phyloP scores from a whole-genome alignment of 805 yeast genomes.

The Barnettozyma californica region DNA sequence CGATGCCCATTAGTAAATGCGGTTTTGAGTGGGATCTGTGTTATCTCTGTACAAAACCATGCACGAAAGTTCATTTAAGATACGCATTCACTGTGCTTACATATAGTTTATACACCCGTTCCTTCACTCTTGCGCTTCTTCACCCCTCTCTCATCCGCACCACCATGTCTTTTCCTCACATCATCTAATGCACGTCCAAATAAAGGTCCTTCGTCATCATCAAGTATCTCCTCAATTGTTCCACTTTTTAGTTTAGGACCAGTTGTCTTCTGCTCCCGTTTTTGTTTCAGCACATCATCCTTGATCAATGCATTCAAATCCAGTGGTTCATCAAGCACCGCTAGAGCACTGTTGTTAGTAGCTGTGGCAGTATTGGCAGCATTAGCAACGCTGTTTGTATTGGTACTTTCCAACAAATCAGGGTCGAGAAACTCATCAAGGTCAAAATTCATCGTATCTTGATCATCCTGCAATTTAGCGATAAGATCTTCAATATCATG shows the following conservation, averaged over 20 bases:
- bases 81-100: not conserved
- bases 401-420: not conserved
- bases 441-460: not conserved
- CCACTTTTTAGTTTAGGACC: not conserved
- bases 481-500: conserved; percentile 3
- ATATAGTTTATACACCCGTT: not conserved
- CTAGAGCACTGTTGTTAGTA: not conserved
- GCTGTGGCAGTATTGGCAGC: not conserved
- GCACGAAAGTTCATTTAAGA: too few species aligned
- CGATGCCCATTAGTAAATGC: too few species aligned
- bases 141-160: not conserved
- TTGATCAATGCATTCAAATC: not conserved
- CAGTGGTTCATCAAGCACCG: not conserved
- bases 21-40: too few species aligned
- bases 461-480: not conserved
- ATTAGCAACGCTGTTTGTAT: not conserved
- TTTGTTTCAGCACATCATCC: not conserved
- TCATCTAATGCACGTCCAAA: not conserved
- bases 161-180: not conserved
- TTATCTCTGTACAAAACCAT: too few species aligned
- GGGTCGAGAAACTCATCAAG: not conserved
- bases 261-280: not conserved
- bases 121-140: not conserved
- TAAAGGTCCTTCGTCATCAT: not conserved
- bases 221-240: not conserved